Evolutionary conservation across 176 grass and related monocot genomes (phyloP).

Genomic region (Phoenix roebelenii): DNA sequence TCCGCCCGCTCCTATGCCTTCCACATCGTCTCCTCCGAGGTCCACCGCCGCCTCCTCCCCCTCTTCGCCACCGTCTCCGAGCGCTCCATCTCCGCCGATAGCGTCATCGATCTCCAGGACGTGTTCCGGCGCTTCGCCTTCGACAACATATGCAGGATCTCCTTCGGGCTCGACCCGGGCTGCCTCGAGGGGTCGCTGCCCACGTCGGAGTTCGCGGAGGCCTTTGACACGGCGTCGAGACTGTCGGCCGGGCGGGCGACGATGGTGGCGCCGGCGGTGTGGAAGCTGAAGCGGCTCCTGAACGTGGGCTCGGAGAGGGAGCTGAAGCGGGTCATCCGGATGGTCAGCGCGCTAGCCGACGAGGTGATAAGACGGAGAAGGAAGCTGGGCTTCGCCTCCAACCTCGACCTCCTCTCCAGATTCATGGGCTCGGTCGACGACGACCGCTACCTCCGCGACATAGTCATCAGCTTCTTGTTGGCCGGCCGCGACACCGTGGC

Average conservation of each 20-base stretch:
- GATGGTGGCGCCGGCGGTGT: slow-evolving; percentile 31
- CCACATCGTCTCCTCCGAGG: slow-evolving; percentile 37
- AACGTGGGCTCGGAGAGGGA: slow-evolving; percentile 60
- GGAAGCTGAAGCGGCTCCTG: slow-evolving; percentile 51
- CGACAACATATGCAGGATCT: slow-evolving; percentile 80
- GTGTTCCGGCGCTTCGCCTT: slow-evolving; percentile 67
- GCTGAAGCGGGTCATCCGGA: slow-evolving; percentile 33
- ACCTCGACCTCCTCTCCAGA: slow-evolving; percentile 63
- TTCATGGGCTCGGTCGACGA: slow-evolving; percentile 43
- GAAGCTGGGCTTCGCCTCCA: slow-evolving; percentile 28
- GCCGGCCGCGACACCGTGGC: slow-evolving; percentile 69
- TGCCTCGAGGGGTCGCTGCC: slow-evolving; percentile 42
- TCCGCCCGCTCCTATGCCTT: slow-evolving; percentile 51
- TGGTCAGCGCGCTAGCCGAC: slow-evolving; percentile 37
- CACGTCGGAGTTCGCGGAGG: slow-evolving; percentile 38
- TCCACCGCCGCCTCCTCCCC: slow-evolving; percentile 35
- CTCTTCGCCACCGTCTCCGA: slow-evolving; percentile 31
- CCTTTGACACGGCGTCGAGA: slow-evolving; percentile 51
- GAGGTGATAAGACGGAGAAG: slow-evolving; percentile 52
- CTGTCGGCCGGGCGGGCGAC: slow-evolving; percentile 38
- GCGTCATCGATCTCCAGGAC: slow-evolving; percentile 59
- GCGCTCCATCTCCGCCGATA: neutral
- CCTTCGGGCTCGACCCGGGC: slow-evolving; percentile 55
- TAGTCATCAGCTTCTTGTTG: slow-evolving; percentile 74
- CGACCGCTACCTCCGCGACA: slow-evolving; percentile 73